Evolutionary conservation across 306 rosid genomes (phyloP), one percentile per base, ranked within the genome.

Genomic region (Dalbergia oliveri): DNA sequence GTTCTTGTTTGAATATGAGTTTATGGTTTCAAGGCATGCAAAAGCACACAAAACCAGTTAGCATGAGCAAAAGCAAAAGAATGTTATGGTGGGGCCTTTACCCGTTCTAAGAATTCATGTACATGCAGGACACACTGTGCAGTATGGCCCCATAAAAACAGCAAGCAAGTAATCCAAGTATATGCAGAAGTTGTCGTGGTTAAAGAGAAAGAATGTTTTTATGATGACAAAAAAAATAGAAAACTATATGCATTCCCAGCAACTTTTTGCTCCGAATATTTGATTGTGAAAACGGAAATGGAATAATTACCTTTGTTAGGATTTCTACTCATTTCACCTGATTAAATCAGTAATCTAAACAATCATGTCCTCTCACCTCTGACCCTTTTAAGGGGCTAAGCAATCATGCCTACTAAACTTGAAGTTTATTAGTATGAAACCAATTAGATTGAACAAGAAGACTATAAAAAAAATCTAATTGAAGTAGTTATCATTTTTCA

Each of bases 1-100:
- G 85, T 78, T 11, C 68, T 81, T 65, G 72, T 61, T 64, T 59
- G 81, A 84, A 82, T 73, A 44, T 44, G 26, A n/a, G 54, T 86
- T 86, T 80, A 63, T 72, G 79, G 77, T 71, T 85, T 89, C 92
- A 88, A 93, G 90, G 85, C 90, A 90, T 90, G 92, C 88, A 85
- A 86, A 88, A 84, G 83, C 78, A 71, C 72, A 80, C 1, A 54
- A 54, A 11, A 35, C 67, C 75, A 83, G 65, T 81, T 64, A 53
- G 76, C 76, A 66, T 49, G 71, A 50, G 79, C 37, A 74, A 79
- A 77, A 89, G 86, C 89, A 92, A 85, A 81, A 80, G 59, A 81
- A 21, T 81, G 86, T 87, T 26, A 26, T 78, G 77, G 90, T 84
- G 93, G 90, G 86, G 88, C 84, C 84, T 86, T 88, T 88, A 9